phyloP scores from a whole-genome alignment of 352 stramenopile species.

The Globisporangium perplexum region DNA sequence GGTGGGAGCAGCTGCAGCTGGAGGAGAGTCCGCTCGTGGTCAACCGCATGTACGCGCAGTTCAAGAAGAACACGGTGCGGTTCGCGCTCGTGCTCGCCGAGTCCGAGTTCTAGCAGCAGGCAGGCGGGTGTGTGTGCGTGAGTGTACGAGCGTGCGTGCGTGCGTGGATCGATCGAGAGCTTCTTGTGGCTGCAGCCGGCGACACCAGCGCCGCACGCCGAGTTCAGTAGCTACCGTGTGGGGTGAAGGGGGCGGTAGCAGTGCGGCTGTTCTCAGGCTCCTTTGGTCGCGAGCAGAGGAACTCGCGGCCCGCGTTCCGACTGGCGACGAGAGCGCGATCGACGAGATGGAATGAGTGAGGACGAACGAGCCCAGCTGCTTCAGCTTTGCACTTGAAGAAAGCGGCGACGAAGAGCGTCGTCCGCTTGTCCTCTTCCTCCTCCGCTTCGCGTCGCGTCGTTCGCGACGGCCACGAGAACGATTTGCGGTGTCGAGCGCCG shows the following conservation, averaged over 20 bases:
- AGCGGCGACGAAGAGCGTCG: too few relatives aligned
- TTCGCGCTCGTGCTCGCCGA: constrained; percentile 67
- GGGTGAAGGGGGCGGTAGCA: too few relatives aligned
- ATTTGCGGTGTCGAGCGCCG: too few relatives aligned
- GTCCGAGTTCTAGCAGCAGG: constrained; percentile 66
- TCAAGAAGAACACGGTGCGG: constrained; percentile 69
- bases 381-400: neutral
- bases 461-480: too few relatives aligned
- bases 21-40: constrained; percentile 66
- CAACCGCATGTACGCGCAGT: constrained; percentile 77
- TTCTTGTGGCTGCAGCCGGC: neutral
- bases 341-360: neutral
- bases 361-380: neutral
- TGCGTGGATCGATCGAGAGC: neutral
- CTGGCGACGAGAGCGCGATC: too few relatives aligned
- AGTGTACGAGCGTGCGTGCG: neutral
- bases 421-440: too few relatives aligned
- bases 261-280: too few relatives aligned
- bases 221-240: too few relatives aligned
- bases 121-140: too few relatives aligned
- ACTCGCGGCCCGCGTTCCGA: neutral
- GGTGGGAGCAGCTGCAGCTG: constrained; percentile 2
- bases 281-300: too few relatives aligned
- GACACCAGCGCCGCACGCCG: too few relatives aligned
- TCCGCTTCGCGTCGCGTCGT: too few relatives aligned